Evolutionary conservation across 1,139 yeast species (phyloP).

Genomic region (Hyphopichia khmerensis): DNA sequence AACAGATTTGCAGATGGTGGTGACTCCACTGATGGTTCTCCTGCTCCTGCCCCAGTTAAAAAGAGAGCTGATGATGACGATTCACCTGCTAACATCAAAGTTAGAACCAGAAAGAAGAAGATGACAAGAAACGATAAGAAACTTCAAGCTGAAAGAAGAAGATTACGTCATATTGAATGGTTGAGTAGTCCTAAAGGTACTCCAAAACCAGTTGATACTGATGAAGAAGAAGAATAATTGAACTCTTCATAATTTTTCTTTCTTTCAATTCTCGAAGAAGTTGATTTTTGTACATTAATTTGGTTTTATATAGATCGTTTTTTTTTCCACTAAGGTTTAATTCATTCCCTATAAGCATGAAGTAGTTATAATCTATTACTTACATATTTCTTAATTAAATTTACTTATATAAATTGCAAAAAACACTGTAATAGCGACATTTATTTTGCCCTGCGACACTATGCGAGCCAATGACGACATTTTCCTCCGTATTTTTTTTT

Average conservation of each 20-base stretch:
- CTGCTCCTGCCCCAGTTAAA: conserved; percentile 36
- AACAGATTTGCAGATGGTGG: conserved; percentile 81
- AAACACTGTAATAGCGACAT: too few relatives aligned
- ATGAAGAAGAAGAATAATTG: conserved; percentile 57
- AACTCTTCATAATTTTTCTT: neutral
- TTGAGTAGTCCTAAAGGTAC: conserved; percentile 95
- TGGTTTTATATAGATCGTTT: neutral
- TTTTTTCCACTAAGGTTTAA: neutral
- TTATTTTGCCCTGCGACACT: too few relatives aligned
- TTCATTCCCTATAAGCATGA: too few relatives aligned
- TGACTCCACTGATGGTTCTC: conserved; percentile 20
- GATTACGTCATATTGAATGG: conserved; percentile 94
- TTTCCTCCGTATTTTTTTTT: neutral
- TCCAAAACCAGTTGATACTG: conserved; percentile 90
- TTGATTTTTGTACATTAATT: neutral
- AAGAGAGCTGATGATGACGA: conserved; percentile 69
- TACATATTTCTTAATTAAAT: too few relatives aligned
- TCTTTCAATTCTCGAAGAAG: neutral
- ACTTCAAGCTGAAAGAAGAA: conserved; percentile 87
- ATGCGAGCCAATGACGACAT: too few relatives aligned
- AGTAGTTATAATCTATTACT: too few relatives aligned
- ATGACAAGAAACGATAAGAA: conserved; percentile 96
- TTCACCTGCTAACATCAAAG: conserved; percentile 95
- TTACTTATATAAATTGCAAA: too few relatives aligned
- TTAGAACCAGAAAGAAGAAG: conserved; percentile 89